Evolutionary conservation across 805 yeast species (phyloP), one percentile per base, ranked within the genome.

Genomic region (Ogataea henricii): DNA sequence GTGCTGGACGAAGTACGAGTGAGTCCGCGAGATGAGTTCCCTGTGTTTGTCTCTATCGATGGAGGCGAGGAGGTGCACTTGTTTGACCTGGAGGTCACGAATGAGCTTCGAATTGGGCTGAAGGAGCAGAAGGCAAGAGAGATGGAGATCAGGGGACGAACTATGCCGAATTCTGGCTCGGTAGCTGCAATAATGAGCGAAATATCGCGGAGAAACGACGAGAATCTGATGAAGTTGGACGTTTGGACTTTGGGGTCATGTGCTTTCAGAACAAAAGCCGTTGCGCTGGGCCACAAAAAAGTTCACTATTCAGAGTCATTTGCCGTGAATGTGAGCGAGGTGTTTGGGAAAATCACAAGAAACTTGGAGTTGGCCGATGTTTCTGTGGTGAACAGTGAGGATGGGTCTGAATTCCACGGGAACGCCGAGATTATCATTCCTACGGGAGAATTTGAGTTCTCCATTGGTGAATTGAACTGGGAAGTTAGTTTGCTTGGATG

Each of bases 41-140:
- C 51, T 8, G 39, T 51, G 18, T 41, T 37, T 25, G 23, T 40
- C 4, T 40, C 51, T 6, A n/a, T 42, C 9, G 43, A 47, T 10
- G 23, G 38, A 8, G 33, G 29, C 5, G 23, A 17, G 16, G 29
- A 23, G 23, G 9, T 10, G 4, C 47, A 45, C 30, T 27, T 47
- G 13, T 23, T 43, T 7, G 41, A 41, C 21, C 6, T 45, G 17
- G 42, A 44, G n/a, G 12, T 47, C 22, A 36, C 6, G 4, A 25
- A 29, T 3, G 43, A 22, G 10, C 2, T 46, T 6, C 6, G 25
- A 7, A 22, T 46, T 10, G 26, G 17, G 3, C 17, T 46, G 23
- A 22, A 21, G 9, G 33, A 25, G 18, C 17, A 18, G 14, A 9
- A 33, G 13, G 5, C 6, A 18, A n/a, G 12, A 2, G 22, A 17